phyloP scores from a whole-genome alignment of 208 protist species.

The Acanthamoeba lenticulata region DNA sequence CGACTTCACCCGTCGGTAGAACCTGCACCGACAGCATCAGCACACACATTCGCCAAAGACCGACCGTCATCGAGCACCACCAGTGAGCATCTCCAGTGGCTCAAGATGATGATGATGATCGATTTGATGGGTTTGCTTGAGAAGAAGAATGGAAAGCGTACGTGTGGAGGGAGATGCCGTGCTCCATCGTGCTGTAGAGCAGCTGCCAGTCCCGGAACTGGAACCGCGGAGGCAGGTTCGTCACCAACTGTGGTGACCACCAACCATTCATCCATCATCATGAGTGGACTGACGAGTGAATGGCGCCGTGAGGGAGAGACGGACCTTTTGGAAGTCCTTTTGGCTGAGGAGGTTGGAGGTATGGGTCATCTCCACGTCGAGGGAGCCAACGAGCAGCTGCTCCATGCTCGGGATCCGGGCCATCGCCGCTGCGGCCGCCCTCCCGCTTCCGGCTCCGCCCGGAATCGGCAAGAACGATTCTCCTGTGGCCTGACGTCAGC shows the following conservation, averaged over 20 bases:
- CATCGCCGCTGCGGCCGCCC: not conserved
- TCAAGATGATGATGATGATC: too few species aligned
- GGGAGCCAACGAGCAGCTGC: not conserved
- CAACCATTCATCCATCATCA: not conserved
- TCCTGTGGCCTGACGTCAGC: not conserved
- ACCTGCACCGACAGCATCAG: not conserved
- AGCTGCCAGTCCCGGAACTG: conserved; percentile 29
- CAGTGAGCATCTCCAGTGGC: too few species aligned
- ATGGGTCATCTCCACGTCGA: not conserved
- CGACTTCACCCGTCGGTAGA: not conserved
- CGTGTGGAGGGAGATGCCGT: conserved; percentile 42
- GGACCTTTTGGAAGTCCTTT: conserved; percentile 1
- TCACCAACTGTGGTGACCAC: not conserved
- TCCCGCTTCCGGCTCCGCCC: too few species aligned
- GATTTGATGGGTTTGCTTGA: too few species aligned
- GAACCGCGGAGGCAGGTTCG: not conserved
- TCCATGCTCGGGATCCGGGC: not conserved
- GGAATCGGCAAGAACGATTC: too few species aligned
- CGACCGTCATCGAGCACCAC: too few species aligned
- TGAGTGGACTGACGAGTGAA: not conserved
- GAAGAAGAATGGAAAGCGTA: not conserved
- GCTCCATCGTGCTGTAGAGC: conserved; percentile 62
- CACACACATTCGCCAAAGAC: not conserved
- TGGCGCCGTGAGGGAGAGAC: not conserved
- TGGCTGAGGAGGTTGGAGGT: conserved; percentile 27